These are phyloP conservation scores for Phallus indusiatus DNA, from an alignment of 768 basidiomycete genomes.

Conservation along the genomic window DNA sequence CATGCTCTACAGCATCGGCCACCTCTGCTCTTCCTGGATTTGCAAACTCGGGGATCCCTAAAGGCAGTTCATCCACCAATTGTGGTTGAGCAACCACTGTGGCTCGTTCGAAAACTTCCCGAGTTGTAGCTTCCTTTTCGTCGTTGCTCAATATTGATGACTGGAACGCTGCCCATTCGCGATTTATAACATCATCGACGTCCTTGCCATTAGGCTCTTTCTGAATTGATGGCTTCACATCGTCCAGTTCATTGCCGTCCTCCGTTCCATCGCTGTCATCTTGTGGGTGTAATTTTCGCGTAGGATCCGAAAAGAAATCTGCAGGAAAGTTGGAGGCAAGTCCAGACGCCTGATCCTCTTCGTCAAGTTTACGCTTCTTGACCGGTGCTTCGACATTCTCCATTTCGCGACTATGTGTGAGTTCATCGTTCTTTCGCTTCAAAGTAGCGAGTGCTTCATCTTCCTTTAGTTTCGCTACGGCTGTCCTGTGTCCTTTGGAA, in stretches of 20 bases:
- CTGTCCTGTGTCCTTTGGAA: constrained; percentile 68
- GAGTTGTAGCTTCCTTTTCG: constrained; percentile 16
- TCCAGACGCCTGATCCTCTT: constrained; percentile 17
- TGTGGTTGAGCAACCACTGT: constrained; percentile 65
- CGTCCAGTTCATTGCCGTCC: constrained; percentile 28
- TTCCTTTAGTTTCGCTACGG: constrained; percentile 48
- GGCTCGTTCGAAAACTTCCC: constrained; percentile 54
- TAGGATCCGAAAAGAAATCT: constrained; percentile 78
- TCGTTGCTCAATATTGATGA: constrained; percentile 40
- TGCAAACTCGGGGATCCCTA: constrained; percentile 35
- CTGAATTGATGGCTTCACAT: neutral
- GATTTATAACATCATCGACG: constrained; percentile 34
- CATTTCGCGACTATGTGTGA: constrained; percentile 21
- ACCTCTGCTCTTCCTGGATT: constrained; percentile 17
- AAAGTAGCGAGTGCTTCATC: constrained; percentile 31
- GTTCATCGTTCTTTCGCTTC: constrained; percentile 25
- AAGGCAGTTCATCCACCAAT: constrained; percentile 34
- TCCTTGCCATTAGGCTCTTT: constrained; percentile 6
- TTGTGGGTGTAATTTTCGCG: constrained; percentile 33
- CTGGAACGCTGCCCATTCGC: constrained; percentile 70
- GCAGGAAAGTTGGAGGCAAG: constrained; percentile 36
- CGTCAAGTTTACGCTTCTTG: constrained; percentile 12
- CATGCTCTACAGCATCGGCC: constrained; percentile 15
- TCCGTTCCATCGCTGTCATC: constrained; percentile 32
- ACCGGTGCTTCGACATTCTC: constrained; percentile 7